phyloP scores from a whole-genome alignment of 208 protist genomes.

The Angomonas deanei region DNA sequence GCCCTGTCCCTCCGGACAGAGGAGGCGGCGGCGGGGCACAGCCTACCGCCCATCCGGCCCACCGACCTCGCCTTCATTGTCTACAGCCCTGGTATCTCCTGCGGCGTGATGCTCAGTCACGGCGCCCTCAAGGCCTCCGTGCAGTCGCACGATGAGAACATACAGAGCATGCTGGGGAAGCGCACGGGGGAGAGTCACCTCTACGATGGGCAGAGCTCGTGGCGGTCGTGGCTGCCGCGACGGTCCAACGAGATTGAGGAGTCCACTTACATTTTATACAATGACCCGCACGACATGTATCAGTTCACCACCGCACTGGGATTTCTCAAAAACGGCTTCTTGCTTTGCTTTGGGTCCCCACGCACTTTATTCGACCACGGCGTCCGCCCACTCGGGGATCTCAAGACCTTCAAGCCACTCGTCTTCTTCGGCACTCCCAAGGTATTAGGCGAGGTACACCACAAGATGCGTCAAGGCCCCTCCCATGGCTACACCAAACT shows the following conservation, averaged over 20 bases:
- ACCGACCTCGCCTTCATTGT: constrained; percentile 59
- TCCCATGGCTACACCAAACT: constrained; percentile 24
- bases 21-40: neutral
- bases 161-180: constrained; percentile 18
- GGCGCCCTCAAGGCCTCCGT: constrained; percentile 43
- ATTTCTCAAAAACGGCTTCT: constrained; percentile 30
- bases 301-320: constrained; percentile 55
- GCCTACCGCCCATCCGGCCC: constrained; percentile 20
- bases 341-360: constrained; percentile 62
- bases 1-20: neutral
- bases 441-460: constrained; percentile 55
- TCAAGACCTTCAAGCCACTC: constrained; percentile 62
- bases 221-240: constrained; percentile 17
- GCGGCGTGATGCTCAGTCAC: constrained; percentile 82
- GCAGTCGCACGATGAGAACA: constrained; percentile 22
- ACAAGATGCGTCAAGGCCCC: constrained; percentile 41
- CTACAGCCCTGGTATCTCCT: constrained; percentile 78
- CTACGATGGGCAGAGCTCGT: neutral
- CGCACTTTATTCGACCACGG: constrained; percentile 38
- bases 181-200: neutral
- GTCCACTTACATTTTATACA: constrained; percentile 70
- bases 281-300: constrained; percentile 73
- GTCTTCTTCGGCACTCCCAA: constrained; percentile 52
- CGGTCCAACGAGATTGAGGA: constrained; percentile 9
- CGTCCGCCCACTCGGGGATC: constrained; percentile 60